Evolutionary conservation across 2,329 filamentous ascomycete genomes (phyloP).

Genomic region (Fulvia fulva): DNA sequence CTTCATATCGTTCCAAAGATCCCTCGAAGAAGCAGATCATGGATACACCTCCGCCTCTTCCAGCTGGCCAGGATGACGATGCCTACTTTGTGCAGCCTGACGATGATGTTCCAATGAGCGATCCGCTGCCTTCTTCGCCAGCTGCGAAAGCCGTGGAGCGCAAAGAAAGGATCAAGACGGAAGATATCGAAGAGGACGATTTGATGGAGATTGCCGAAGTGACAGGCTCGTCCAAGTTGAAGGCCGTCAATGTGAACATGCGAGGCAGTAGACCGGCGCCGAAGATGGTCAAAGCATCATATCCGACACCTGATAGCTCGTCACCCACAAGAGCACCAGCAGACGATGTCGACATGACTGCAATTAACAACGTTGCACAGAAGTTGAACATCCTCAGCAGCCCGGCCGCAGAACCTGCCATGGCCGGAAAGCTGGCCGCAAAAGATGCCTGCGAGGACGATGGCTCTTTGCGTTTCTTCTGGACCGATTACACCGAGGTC

Average conservation of each 20-base stretch:
- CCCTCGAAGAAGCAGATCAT: slow-evolving; percentile 16
- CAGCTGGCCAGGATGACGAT: slow-evolving; percentile 47
- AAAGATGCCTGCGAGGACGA: slow-evolving; percentile 90
- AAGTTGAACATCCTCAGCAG: slow-evolving; percentile 82
- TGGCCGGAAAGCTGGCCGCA: slow-evolving; percentile 75
- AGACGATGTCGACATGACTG: slow-evolving; percentile 63
- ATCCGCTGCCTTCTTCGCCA: slow-evolving; percentile 78
- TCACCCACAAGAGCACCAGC: slow-evolving; percentile 64
- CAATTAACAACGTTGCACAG: slow-evolving; percentile 83
- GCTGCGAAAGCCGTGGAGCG: slow-evolving; percentile 37
- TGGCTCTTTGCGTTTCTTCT: slow-evolving; percentile 89
- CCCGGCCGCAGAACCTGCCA: slow-evolving; percentile 61
- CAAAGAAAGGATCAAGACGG: slow-evolving; percentile 54
- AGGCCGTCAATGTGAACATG: slow-evolving; percentile 74
- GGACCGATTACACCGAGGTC: slow-evolving; percentile 92
- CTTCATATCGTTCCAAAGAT: slow-evolving; percentile 7
- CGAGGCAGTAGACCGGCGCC: slow-evolving; percentile 73
- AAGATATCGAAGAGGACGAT: slow-evolving; percentile 70
- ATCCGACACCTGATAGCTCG: slow-evolving; percentile 70
- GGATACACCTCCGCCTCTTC: slow-evolving; percentile 14
- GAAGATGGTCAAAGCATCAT: slow-evolving; percentile 63
- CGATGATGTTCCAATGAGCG: slow-evolving; percentile 78
- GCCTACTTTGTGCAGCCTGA: slow-evolving; percentile 53
- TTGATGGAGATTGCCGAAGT: slow-evolving; percentile 83
- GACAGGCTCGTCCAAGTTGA: slow-evolving; percentile 60